Conservation (phyloP, 2,329 filamentous ascomycete genomes). For the Ophiostoma ulmi region DNA sequence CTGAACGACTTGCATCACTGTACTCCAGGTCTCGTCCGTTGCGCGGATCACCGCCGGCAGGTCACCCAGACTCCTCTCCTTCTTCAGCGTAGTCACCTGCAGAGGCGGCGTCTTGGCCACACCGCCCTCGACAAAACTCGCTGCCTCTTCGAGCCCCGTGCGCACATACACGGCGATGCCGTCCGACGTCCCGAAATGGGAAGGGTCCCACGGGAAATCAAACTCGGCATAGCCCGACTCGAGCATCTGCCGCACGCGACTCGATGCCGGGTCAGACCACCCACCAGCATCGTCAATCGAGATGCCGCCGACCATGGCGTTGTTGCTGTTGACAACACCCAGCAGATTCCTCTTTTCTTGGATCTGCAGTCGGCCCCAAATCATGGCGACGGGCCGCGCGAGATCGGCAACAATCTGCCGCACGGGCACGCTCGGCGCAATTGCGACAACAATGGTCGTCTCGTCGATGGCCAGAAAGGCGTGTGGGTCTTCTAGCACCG, state of each 20-base stretch:
- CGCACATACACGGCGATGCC: slow-evolving; percentile 27
- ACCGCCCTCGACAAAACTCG: neutral
- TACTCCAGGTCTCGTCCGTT: slow-evolving; percentile 9
- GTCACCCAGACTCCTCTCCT: too few species aligned
- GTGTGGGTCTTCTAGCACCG: slow-evolving; percentile 32
- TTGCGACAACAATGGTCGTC: slow-evolving; percentile 31
- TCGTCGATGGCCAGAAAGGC: slow-evolving; percentile 35
- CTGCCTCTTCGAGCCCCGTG: slow-evolving; percentile 15
- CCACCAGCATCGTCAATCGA: slow-evolving; percentile 24
- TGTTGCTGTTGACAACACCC: neutral
- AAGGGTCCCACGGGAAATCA: slow-evolving; percentile 22
- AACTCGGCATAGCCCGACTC: slow-evolving; percentile 22
- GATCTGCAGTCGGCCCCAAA: slow-evolving; percentile 27
- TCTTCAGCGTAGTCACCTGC: slow-evolving; percentile 4
- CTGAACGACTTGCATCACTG: neutral
- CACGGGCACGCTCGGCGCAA: slow-evolving; percentile 32
- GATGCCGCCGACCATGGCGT: neutral
- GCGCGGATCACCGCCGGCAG: slow-evolving; percentile 1
- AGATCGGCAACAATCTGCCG: slow-evolving; percentile 35
- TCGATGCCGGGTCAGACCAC: slow-evolving; percentile 25
- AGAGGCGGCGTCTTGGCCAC: neutral
- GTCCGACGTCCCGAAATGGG: slow-evolving; percentile 24
- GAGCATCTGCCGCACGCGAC: slow-evolving; percentile 26
- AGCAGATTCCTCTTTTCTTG: slow-evolving; percentile 3
- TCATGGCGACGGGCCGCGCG: slow-evolving; percentile 33